Percentiles rank a stretch among this genome's conserved stretches.
phyloP scores from a whole-genome alignment of 306 rosid species.

The Hylodesmum podocarpum region DNA sequence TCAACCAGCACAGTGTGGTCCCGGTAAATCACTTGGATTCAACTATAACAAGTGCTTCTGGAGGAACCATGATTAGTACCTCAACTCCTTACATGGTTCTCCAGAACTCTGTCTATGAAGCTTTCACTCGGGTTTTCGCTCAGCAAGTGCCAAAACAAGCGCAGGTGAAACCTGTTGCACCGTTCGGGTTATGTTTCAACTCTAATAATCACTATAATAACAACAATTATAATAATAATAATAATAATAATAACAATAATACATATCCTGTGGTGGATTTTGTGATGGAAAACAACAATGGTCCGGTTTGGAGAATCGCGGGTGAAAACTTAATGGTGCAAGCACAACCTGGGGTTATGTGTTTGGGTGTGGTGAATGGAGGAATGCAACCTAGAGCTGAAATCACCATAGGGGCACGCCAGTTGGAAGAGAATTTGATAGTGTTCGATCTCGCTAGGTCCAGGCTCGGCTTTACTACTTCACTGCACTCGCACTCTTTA shows the following conservation, averaged over 20 bases:
- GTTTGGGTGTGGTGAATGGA: constrained; percentile 55
- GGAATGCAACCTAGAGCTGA: constrained; percentile 36
- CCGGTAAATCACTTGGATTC: not conserved
- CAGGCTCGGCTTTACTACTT: constrained; percentile 46
- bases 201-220: constrained; percentile 18
- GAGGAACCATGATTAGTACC: constrained; percentile 46
- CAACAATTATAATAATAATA: too few species aligned
- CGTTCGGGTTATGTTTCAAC: constrained; percentile 52
- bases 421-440: constrained; percentile 46
- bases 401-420: constrained; percentile 39
- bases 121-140: constrained; percentile 26
- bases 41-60: not conserved
- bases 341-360: constrained; percentile 37
- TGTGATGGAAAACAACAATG: constrained; percentile 27
- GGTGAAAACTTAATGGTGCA: constrained; percentile 46
- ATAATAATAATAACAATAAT: too few species aligned
- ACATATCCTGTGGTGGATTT: constrained; percentile 39
- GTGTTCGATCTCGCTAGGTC: constrained; percentile 49
- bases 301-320: constrained; percentile 39
- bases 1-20: constrained; percentile 36
- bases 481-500: constrained; percentile 23
- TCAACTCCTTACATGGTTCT: constrained; percentile 44
- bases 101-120: constrained; percentile 32
- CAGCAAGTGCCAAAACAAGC: constrained; percentile 18
- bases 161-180: constrained; percentile 37